Base-by-base conservation (phyloP, 2,329 filamentous ascomycete genomes). In the Fusarium sublunatum region DNA sequence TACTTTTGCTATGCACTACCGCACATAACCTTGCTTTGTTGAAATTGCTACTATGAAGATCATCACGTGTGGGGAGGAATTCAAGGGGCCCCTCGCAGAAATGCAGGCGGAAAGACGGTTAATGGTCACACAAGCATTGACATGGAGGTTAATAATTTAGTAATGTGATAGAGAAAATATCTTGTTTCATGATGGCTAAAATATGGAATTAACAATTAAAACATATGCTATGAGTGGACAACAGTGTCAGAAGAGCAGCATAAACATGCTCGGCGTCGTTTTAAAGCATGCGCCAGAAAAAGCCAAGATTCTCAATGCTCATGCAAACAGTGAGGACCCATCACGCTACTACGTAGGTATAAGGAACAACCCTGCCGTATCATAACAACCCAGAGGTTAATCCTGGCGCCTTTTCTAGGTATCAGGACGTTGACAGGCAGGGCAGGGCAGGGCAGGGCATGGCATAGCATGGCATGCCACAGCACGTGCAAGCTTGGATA, bases 41-140 rank as follows among this genome's bases (percentile, higher is more conserved):
- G 42, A 65, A 70, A 70, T 70, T 70, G 48, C 48, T 60, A 35
- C 60, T 60, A 55, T 68, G 68, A 68, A 68, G 68, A 70, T 70
- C 68, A 61, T 70, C 68, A 71, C 66, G 65, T 70, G 66, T 61
- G 68, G 66, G 65, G 67, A 67, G 53, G 53, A 54, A 44, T 43
- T 38, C 45, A 54, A 50, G 66, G 65, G 58, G 42, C 40, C 36
- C 43, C 44, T 34, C 54, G 41, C 46, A 61, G 50, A 51, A 47
- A 54, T 51, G 56, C 41, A 50, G 47, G 41, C 49, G 19, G 38
- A 44, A 49, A 46, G 35, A 38, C 32, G 45, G 19, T 19, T 19
- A 3, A 32, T 34, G 11, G 46, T 43, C 19, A 19, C 19, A 19
- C 19, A 19, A 19, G 32, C 38, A 52, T 36, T 48, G 43, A 49